phyloP scores from a whole-genome alignment of 352 stramenopile genomes.

The Globisporangium camurandrum region DNA sequence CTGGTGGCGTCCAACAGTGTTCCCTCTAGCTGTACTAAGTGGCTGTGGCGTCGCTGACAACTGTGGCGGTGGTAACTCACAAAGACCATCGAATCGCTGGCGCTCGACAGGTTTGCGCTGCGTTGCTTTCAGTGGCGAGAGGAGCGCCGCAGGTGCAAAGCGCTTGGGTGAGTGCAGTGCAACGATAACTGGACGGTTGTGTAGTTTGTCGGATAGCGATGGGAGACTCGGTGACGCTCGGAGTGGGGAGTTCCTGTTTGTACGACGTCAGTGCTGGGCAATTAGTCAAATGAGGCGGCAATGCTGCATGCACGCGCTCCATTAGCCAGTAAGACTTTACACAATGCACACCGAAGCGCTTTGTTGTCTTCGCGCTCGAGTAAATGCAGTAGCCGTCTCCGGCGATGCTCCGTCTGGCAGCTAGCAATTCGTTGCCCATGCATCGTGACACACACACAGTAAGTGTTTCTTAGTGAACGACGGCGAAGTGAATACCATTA shows the following conservation, averaged over 20 bases:
- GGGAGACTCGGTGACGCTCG: conserved; percentile 27
- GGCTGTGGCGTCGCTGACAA: too few species aligned
- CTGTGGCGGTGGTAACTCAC: conserved; percentile 1
- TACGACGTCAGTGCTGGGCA: too few species aligned
- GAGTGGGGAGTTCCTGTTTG: conserved; percentile 5
- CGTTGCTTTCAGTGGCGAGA: conserved; percentile 26
- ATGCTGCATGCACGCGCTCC: neutral
- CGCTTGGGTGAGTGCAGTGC: conserved; percentile 13
- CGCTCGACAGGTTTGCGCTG: neutral
- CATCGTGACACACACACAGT: neutral
- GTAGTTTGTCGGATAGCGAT: conserved; percentile 12
- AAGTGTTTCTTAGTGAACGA: neutral
- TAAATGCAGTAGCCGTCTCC: conserved; percentile 17
- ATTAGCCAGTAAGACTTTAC: neutral
- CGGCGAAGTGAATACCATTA: neutral
- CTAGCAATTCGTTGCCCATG: too few species aligned
- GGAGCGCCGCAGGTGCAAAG: conserved; percentile 12
- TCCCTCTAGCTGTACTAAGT: neutral
- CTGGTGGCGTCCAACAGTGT: too few species aligned
- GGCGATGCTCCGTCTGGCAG: conserved; percentile 13
- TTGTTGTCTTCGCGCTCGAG: conserved; percentile 19
- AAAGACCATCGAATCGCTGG: conserved; percentile 3
- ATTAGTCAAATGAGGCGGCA: neutral
- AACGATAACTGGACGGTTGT: neutral
- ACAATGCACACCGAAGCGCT: conserved; percentile 11